These are phyloP conservation scores for Celoporthe dispersa DNA, from an alignment of 2,329 filamentous ascomycete species.

Conservation along the genomic window DNA sequence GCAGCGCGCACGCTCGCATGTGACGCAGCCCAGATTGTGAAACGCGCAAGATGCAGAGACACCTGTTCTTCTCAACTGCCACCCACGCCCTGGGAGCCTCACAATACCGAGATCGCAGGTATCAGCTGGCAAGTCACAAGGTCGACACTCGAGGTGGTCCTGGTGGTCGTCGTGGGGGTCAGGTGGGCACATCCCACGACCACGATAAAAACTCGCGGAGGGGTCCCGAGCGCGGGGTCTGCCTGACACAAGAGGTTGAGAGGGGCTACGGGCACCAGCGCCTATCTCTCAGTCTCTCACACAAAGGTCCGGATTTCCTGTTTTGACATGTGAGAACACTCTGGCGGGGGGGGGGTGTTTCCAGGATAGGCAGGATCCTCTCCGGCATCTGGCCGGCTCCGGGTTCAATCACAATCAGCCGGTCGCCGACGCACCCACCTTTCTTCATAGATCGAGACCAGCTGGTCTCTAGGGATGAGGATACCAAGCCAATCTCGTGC, in stretches of 20 bases:
- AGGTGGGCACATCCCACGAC: slow-evolving; percentile 19
- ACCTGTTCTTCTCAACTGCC: slow-evolving; percentile 1
- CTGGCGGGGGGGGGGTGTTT: not conserved
- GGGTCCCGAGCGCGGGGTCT: not conserved
- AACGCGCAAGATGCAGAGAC: slow-evolving; percentile 11
- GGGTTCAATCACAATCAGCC: slow-evolving; percentile 6
- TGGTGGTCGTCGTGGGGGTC: slow-evolving; percentile 23
- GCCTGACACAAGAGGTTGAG: not conserved
- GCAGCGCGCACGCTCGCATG: slow-evolving; percentile 14
- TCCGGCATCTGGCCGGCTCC: slow-evolving; percentile 3
- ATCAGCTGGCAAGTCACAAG: slow-evolving; percentile 17
- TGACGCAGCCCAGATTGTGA: slow-evolving; percentile 16
- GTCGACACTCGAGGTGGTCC: slow-evolving; percentile 9
- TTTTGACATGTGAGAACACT: slow-evolving; percentile 16
- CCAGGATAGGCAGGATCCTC: slow-evolving; percentile 11
- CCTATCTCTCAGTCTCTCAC: not conserved
- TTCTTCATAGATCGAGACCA: not conserved
- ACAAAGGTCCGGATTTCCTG: not conserved
- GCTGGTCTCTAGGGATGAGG: not conserved
- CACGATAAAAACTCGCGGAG: slow-evolving; percentile 7
- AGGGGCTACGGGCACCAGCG: not conserved
- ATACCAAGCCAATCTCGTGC: not conserved
- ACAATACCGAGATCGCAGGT: not conserved
- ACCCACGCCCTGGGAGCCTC: not conserved
- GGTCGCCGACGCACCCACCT: slow-evolving; percentile 5